A percentile compares a stretch with the other conserved stretches of the same genome.
Evolutionary conservation across 2,329 filamentous ascomycete genomes (phyloP).

Genomic region (Diaporthe eres): DNA sequence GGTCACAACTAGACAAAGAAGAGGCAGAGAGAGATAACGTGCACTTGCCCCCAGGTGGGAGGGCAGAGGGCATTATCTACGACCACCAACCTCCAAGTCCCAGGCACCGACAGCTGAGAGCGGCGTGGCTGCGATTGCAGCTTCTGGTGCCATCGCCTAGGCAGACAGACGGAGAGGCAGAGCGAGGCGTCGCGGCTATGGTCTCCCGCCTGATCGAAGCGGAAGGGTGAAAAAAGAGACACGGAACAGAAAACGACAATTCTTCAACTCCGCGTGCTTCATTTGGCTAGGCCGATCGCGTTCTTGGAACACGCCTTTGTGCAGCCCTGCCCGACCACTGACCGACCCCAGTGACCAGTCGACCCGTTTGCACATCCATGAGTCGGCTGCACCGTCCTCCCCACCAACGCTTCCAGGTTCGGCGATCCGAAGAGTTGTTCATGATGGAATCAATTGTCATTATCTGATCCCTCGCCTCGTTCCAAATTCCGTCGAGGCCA

Average conservation of each 20-base stretch:
- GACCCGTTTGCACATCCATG: not conserved
- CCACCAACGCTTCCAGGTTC: conserved; percentile 6
- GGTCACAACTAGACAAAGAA: not conserved
- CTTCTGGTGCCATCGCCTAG: not conserved
- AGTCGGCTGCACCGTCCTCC: not conserved
- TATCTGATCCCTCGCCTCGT: conserved; percentile 42
- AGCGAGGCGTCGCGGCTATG: not conserved
- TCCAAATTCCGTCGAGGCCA: conserved; percentile 49
- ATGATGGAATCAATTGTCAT: conserved; percentile 41
- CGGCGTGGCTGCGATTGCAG: not conserved
- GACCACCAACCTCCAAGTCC: not conserved
- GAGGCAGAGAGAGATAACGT: not conserved
- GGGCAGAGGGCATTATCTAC: not conserved
- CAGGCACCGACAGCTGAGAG: not conserved
- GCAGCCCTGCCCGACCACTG: conserved; percentile 5
- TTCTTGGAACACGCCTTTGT: conserved; percentile 1
- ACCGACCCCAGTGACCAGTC: not conserved
- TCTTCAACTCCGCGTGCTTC: conserved; percentile 10
- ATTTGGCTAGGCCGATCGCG: conserved; percentile 20
- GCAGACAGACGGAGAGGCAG: not conserved
- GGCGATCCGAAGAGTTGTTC: conserved; percentile 28
- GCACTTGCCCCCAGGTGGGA: not conserved
- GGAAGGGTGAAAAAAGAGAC: not conserved
- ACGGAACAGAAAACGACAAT: not conserved
- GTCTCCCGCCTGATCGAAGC: not conserved